Evolutionary conservation across 129 eudicot species (phyloP).

Genomic region (Centrapalus pauciflorus): DNA sequence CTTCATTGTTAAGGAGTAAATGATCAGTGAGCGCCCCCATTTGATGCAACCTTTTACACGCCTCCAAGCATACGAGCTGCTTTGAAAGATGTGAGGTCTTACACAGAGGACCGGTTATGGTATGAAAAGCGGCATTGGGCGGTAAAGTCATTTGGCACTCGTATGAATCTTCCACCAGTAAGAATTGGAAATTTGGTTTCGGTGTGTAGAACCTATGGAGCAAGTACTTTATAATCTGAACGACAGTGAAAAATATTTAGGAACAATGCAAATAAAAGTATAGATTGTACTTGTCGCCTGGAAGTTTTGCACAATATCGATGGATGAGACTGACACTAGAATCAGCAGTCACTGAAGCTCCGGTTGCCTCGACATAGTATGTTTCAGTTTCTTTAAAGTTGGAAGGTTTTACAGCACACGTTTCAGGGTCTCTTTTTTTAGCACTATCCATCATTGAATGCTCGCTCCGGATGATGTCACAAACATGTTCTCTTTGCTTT

Average conservation of each 20-base stretch:
- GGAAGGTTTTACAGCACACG: conserved; percentile 27
- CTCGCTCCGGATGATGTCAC: conserved; percentile 51
- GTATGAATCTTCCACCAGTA: conserved; percentile 31
- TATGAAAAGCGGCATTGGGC: conserved; percentile 56
- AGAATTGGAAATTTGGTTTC: conserved; percentile 46
- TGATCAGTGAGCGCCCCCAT: conserved; percentile 59
- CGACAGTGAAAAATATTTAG: background rate
- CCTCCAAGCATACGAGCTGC: conserved; percentile 75
- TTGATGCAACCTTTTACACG: conserved; percentile 64
- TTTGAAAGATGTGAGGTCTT: conserved; percentile 33
- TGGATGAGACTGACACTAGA: conserved; percentile 55
- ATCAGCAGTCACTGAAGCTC: conserved; percentile 64
- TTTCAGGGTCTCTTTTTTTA: conserved; percentile 34
- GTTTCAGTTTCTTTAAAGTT: conserved; percentile 28
- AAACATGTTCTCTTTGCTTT: conserved; percentile 52
- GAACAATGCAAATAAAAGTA: background rate
- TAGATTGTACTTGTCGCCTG: conserved; percentile 45
- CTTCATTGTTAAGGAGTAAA: conserved; percentile 47
- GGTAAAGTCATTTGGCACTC: conserved; percentile 54
- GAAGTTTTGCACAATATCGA: conserved; percentile 60
- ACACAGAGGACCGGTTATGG: conserved; percentile 43
- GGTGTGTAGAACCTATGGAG: conserved; percentile 38
- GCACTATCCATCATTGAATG: conserved; percentile 38
- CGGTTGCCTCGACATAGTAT: conserved; percentile 54
- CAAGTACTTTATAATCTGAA: background rate